Percentiles rank a stretch among this genome's conserved stretches.
Evolutionary conservation across 495 filamentous ascomycete genomes (phyloP).

Genomic region (Xylaria palmicola): DNA sequence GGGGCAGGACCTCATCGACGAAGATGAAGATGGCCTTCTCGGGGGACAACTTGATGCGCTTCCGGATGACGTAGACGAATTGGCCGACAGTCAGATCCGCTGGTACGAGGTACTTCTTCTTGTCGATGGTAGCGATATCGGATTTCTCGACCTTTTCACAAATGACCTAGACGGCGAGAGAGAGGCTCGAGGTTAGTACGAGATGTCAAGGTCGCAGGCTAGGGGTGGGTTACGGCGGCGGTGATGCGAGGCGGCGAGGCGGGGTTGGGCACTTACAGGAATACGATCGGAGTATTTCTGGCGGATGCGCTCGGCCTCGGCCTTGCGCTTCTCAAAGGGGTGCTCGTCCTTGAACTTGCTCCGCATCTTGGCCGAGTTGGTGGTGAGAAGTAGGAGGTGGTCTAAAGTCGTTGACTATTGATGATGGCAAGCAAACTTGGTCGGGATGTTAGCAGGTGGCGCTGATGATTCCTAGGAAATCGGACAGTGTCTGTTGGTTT

Average conservation of each 20-base stretch:
- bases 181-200: not conserved
- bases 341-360: slow-evolving; percentile 99
- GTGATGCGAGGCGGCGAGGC: not conserved
- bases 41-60: slow-evolving; percentile 98
- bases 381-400: not conserved
- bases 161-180: slow-evolving; percentile 67
- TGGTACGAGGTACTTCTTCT: slow-evolving; percentile 99
- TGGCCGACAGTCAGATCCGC: slow-evolving; percentile 98
- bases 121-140: slow-evolving; percentile 99
- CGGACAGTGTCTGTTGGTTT: not conserved
- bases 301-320: slow-evolving; percentile 96
- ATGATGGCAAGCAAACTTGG: not conserved
- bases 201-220: not conserved
- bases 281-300: slow-evolving; percentile 99
- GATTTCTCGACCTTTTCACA: slow-evolving; percentile 99
- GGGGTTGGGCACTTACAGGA: slow-evolving; percentile 65
- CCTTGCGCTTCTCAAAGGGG: slow-evolving; percentile 99
- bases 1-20: slow-evolving; percentile 96
- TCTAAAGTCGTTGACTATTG: not conserved
- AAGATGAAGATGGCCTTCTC: slow-evolving; percentile 99
- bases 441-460: slow-evolving; percentile 8
- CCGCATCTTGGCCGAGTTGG: slow-evolving; percentile 73
- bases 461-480: not conserved
- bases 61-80: slow-evolving; percentile 99
- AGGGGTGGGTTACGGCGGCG: not conserved